Evolutionary conservation across 768 basidiomycete genomes (phyloP), one percentile per base, ranked within the genome.

Genomic region (Tylopilus vinaceipallidus): DNA sequence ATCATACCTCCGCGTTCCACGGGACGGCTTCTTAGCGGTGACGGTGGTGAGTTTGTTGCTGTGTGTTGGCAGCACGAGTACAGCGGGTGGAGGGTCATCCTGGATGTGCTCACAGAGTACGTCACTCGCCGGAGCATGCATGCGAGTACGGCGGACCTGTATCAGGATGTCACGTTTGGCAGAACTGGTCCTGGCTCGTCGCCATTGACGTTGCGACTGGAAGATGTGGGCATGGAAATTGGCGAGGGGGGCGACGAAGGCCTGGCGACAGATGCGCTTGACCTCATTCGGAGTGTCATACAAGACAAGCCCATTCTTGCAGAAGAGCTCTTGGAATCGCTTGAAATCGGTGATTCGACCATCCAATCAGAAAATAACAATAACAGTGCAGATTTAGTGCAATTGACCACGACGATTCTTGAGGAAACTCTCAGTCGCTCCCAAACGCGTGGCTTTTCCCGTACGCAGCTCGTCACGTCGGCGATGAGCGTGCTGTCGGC

Each of bases 21-120:
- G 2, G 93, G 91, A 3, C 79, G 80, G 8, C 73, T 93, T 19
- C 73, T 95, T 29, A 91, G 83, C 54, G 76, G 79, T 10, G 88
- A 91, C 45, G 79, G 79, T 4, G 82, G 79, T 2, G 87, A 90
- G 20, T 49, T 55, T 37, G 73, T 81, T 16, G 84, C 88, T 6
- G 77, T 95, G 1, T 76, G 79, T 17, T 97, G 94, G 94, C 77
- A 85, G 53, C 84, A 88, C 55, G 74, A 82, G 38, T 84, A 92
- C 60, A 90, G 87, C 7, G 91, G 89, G 3, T 97, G 94, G 94
- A 86, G 81, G 55, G 65, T 95, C 13, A 68, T 95, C 6, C 65
- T 92, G n/a, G 92, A 93, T 57, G 71, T 95, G 9, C 72, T 95
- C 45, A 80, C 81, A 4, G 85, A 88, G 61, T 91, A 86, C 61